Conservation (phyloP, 2,329 filamentous ascomycete species). For the Knufia fluminis region DNA sequence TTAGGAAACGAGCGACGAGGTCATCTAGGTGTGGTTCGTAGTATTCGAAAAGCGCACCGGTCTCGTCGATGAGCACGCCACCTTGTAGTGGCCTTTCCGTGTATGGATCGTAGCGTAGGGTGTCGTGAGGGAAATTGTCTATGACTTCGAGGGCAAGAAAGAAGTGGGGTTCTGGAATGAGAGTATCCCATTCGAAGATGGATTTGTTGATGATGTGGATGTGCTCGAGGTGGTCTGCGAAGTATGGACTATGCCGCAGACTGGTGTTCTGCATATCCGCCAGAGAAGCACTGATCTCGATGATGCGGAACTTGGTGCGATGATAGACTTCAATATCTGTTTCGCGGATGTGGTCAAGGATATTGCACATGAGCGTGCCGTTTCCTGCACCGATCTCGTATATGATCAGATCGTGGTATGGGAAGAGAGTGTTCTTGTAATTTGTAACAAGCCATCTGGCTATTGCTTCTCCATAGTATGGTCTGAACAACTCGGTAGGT, state of each 20-base stretch:
- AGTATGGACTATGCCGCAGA: constrained; percentile 55
- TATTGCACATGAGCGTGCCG: constrained; percentile 95
- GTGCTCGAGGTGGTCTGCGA: constrained; percentile 67
- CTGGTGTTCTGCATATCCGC: constrained; percentile 65
- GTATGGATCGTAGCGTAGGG: constrained; percentile 75
- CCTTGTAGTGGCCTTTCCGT: constrained; percentile 81
- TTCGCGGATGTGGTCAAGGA: constrained; percentile 89
- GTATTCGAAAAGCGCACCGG: constrained; percentile 91
- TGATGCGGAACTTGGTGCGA: constrained; percentile 86
- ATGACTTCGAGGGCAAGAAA: constrained; percentile 97
- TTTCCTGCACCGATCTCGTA: constrained; percentile 99
- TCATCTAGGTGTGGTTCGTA: constrained; percentile 75
- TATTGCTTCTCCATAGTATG: constrained; percentile 93
- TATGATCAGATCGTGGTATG: constrained; percentile 92
- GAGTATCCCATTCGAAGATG: constrained; percentile 86
- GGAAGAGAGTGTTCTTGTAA: constrained; percentile 88
- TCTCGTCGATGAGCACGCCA: constrained; percentile 71
- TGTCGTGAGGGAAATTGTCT: constrained; percentile 95
- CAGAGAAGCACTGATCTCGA: constrained; percentile 81
- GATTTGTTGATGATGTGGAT: constrained; percentile 92
- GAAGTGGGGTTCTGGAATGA: constrained; percentile 88
- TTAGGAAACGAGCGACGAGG: constrained; percentile 69
- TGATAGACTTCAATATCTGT: constrained; percentile 86
- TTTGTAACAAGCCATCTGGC: constrained; percentile 93
- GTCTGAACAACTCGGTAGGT: constrained; percentile 90